Conservation (phyloP, 768 basidiomycete species). For the Clathrus columnatus region DNA sequence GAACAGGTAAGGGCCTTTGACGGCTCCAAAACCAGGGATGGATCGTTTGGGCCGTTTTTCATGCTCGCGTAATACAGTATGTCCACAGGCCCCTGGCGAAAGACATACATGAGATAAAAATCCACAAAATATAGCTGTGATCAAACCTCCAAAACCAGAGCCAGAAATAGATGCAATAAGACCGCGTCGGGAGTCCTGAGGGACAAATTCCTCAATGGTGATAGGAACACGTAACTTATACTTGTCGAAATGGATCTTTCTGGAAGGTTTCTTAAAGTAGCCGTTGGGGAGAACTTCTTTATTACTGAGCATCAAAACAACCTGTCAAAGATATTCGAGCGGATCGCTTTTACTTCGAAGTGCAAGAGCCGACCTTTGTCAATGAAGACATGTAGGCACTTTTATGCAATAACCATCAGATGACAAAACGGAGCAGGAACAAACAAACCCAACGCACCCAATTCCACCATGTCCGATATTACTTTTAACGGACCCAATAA, state of each 20-base stretch:
- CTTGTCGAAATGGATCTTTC: slow-evolving; percentile 30
- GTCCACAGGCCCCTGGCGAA: slow-evolving; percentile 23
- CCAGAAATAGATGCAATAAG: slow-evolving; percentile 32
- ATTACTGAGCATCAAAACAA: slow-evolving; percentile 30
- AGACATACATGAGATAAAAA: slow-evolving; percentile 31
- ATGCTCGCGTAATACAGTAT: no score
- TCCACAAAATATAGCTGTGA: no score
- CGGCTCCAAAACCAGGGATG: no score
- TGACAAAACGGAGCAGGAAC: no score
- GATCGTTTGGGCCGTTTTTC: no score
- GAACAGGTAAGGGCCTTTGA: no score
- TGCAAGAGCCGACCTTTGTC: no score
- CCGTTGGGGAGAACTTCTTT: slow-evolving; percentile 31
- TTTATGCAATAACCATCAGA: slow-evolving; percentile 34
- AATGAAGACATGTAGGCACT: no score
- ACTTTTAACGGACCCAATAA: slow-evolving; percentile 38
- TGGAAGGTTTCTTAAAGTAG: slow-evolving; percentile 27
- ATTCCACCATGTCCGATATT: slow-evolving; percentile 36
- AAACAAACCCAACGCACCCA: no score
- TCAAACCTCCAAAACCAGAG: slow-evolving; percentile 36
- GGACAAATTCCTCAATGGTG: slow-evolving; percentile 19
- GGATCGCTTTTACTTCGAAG: no score
- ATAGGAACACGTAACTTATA: slow-evolving; percentile 28
- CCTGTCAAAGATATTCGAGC: no score
- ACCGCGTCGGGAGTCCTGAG: slow-evolving; percentile 16